Percentiles rank a stretch among this genome's conserved stretches.
These are phyloP conservation scores for sunflower (Helianthus annuus) DNA, from an alignment of 129 eudicot genomes.

Conservation along the genomic window DNA sequence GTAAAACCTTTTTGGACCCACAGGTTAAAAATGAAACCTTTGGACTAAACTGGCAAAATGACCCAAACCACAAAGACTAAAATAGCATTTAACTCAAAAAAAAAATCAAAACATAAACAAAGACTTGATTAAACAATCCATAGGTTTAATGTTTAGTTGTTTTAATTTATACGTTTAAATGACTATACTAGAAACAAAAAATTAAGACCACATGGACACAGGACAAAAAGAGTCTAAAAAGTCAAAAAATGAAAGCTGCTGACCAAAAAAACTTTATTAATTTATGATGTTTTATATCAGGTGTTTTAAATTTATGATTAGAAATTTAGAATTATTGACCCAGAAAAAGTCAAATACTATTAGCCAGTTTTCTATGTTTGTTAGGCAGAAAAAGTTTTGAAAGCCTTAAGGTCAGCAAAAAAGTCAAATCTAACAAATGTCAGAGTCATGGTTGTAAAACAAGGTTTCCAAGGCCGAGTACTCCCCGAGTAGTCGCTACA, in stretches of 20 bases:
- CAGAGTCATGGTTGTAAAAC: too few relatives aligned
- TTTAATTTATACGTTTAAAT: not conserved
- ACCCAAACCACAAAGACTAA: too few relatives aligned
- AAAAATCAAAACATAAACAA: not conserved
- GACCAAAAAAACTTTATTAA: not conserved
- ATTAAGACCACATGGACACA: not conserved
- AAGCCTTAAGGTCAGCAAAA: conserved; percentile 3
- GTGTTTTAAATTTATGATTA: conserved; percentile 12
- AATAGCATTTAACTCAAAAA: too few relatives aligned
- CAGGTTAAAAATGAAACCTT: too few relatives aligned
- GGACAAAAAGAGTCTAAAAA: not conserved
- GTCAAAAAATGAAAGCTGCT: conserved; percentile 5
- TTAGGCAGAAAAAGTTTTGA: conserved; percentile 21
- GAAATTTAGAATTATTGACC: not conserved
- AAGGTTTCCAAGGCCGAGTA: too few relatives aligned
- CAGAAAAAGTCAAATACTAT: conserved; percentile 15
- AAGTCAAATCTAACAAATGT: conserved; percentile 9
- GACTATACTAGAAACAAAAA: conserved; percentile 6
- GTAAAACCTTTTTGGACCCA: too few relatives aligned
- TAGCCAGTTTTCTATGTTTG: not conserved
- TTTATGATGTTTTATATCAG: not conserved
- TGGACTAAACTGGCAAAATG: too few relatives aligned
- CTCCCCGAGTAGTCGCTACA: too few relatives aligned
- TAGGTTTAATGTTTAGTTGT: not conserved
- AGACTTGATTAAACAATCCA: not conserved